Evolutionary conservation across 768 basidiomycete species (phyloP), one percentile per base, ranked within the genome.

Genomic region (Psilocybe cyanescens): DNA sequence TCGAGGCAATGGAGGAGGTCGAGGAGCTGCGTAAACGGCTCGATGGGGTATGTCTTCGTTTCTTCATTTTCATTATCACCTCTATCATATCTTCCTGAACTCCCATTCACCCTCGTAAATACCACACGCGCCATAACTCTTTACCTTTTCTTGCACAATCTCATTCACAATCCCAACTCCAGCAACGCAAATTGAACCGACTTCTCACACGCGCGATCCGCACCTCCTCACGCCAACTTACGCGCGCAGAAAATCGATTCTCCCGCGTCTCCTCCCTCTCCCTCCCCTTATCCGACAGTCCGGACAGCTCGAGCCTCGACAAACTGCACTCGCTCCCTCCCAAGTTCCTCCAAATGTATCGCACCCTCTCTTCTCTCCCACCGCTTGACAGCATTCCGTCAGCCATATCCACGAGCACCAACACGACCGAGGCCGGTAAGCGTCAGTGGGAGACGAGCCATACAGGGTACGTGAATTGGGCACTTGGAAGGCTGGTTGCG

Each of bases 381-480:
- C 68, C 77, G 1, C 75, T 82, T 46, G 76, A 79, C 57, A 64
- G 75, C 4, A 67, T 71, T 3, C 75, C 78, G 3, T 67, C 81
- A 7, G 71, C 79, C 29, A 70, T 77, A 8, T 72, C 79, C 24
- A 11, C 24, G 16, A 29, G 19, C 52, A 68, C 78, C 35, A 73
- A 79, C 28, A 70, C 76, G 28, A 67, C 79, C 3, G 84, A 87
- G 59, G 84, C 87, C 0, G 87, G 90, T 0, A 91, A 91, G 71
- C 83, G 87, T 44, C 82, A 82, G 8, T 95, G 93, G 92, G 91
- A 94, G 74, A 83, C 85, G 41, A 86, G 83, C 71, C 83, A 84
- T 70, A 80, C 82, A 1, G 92, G 91, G 4, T 95, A 95, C 71
- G 70, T 89, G 5, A 86, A 86, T 61, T 95, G 94, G 94, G 92